Percentiles rank a stretch among this genome's conserved stretches.
phyloP scores from a whole-genome alignment of 305 asterid species.

The Plantago coronopus region DNA sequence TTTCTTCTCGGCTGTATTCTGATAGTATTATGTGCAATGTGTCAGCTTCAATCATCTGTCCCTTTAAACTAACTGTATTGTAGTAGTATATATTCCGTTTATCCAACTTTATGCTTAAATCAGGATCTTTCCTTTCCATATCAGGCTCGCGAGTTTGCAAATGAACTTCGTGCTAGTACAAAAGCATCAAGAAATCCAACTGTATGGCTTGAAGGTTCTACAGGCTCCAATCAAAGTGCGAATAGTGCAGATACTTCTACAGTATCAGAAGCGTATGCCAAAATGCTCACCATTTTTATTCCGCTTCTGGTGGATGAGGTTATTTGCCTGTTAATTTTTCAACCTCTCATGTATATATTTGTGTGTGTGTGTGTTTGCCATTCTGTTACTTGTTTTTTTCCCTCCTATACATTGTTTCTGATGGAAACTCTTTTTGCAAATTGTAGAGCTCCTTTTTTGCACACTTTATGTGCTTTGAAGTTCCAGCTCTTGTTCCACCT shows the following conservation, averaged over 20 bases:
- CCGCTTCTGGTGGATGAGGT: conserved; percentile 99
- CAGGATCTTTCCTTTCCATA: conserved; percentile 17
- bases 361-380: too few species aligned
- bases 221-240: conserved; percentile 77
- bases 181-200: conserved; percentile 89
- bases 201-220: conserved; percentile 93
- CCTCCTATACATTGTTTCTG: neutral
- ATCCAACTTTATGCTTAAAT: conserved; percentile 19
- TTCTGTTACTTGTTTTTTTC: too few species aligned
- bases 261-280: conserved; percentile 96
- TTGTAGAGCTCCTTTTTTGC: conserved; percentile 98
- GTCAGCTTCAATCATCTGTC: too few species aligned
- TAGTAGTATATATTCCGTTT: neutral
- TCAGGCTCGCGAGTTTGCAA: conserved; percentile 99
- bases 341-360: neutral
- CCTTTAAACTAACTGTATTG: conserved; percentile 13
- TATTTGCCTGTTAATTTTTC: conserved; percentile 24
- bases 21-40: too few species aligned
- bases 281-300: conserved; percentile 92
- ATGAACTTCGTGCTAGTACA: conserved; percentile 97
- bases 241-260: conserved; percentile 88
- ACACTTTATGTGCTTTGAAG: conserved; percentile 99
- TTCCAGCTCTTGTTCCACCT: conserved; percentile 93
- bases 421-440: conserved; percentile 19
- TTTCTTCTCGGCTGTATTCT: neutral